Base-by-base conservation (phyloP, 2,329 filamentous ascomycete genomes). In the Paecilomyces sp. region DNA sequence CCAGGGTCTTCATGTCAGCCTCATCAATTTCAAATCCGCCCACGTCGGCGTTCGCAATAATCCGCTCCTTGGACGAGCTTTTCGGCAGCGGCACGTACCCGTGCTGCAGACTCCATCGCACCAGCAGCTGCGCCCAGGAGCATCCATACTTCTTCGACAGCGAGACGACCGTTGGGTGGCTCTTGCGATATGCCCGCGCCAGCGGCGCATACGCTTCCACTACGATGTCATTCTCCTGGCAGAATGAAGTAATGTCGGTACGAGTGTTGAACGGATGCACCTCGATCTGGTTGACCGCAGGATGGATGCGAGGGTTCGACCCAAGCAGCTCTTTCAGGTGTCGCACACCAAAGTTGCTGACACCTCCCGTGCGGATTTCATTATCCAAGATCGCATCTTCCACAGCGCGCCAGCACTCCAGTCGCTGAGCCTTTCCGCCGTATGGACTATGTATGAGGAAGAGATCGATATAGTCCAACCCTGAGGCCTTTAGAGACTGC, bases 211-310 rank as follows among this genome's bases (percentile, higher is more conserved):
- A 95, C 0, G 91, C 90, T 74, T 94, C 86, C 1, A 94, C 81
- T 0, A 87, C 76, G 60, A 94, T 92, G 41, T 79, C 77, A 63
- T 92, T 78, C 61, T 83, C 76, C 59, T 84, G 80, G 68, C 90
- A 90, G 65, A 85, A 86, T 12, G 82, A 79, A 0, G 85, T 82
- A 63, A 94, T 91, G 41, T 81, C 80, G 0, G 79, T 80, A 57
- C 88, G 84, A 1, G 88, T 91, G 71, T 92, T 91, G 82, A 93
- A 94, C 0, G 89, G 90, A 62, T 93, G 89, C 1, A 92, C 83
- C 71, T 93, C 88, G 66, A 92, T 88, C 75, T 94, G 90, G 68
- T 93, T 93, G 56, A 93, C 84, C 1, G 85, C 83, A 0, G 90
- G 90, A 9, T 78, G 72, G 54, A 89, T 81, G 0, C 80, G 79